Evolutionary conservation across 768 basidiomycete species (phyloP), one percentile per base, ranked within the genome.

Genomic region (Hortiboletus campestris): DNA sequence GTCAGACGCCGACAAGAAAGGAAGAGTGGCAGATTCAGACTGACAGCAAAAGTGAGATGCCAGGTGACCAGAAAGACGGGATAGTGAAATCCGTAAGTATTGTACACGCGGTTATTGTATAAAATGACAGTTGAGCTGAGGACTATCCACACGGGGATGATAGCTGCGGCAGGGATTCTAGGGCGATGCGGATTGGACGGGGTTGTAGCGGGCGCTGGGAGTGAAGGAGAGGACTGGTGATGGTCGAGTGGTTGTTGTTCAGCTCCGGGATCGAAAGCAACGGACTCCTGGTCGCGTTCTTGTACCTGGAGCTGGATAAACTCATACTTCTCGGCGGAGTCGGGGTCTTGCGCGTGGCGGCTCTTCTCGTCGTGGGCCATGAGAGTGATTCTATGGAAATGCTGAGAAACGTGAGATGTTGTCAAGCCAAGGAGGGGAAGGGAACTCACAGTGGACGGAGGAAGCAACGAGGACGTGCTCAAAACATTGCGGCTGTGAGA

Each of bases 61-160:
- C 81, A 95, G 40, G 93, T 95, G 52, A 94, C 93, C 44, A 94
- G 81, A 74, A 95, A 96, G 60, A 97, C 93, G 29, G 95, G 95
- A 76, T 78, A 97, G 66, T 84, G 83, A 78, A 97, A 97, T 57
- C 85, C 73, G 66, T 89, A 83, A 43, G 81, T 82, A 73, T 89
- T 90, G 79, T 91, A 93, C 63, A 91, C 74, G 68, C 86, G 86
- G 72, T 94, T 96, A 82, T 97, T 97, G 84, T 98, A 97, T 56
- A 97, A 85, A 75, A 98, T 98, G 69, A 98, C 95, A 9, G 84
- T 70, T 25, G 93, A 92, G 60, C 86, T 89, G 63, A 96, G 86
- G 19, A 84, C 75, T 66, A 97, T 98, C 96, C 96, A 98, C 53
- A 96, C 76, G 28, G 92, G 94, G 53, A 97, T 91, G 66, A 94